A percentile compares a stretch with the other conserved stretches of the same genome.
phyloP scores from a whole-genome alignment of 2,329 filamentous ascomycete genomes.

The Ophiostoma ips region DNA sequence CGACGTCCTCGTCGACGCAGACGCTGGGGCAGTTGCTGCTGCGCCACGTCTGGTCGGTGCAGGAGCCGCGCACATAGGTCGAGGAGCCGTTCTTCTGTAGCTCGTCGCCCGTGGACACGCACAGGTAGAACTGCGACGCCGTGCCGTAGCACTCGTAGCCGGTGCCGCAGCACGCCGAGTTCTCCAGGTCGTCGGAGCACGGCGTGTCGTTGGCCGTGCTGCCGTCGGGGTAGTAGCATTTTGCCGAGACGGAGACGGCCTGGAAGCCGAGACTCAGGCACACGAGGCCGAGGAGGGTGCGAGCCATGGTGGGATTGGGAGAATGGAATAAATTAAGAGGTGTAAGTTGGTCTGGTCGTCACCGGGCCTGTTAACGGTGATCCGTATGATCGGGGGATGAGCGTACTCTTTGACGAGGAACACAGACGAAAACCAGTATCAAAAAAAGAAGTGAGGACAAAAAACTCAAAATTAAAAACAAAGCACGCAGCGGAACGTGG shows the following conservation, averaged over 20 bases:
- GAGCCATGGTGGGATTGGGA: background rate
- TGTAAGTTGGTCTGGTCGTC: no score
- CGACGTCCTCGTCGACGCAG: conserved; percentile 17
- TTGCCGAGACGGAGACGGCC: background rate
- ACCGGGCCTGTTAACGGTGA: no score
- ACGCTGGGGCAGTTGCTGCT: conserved; percentile 21
- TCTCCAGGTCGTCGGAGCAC: conserved; percentile 16
- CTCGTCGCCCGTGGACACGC: conserved; percentile 18
- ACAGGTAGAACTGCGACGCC: conserved; percentile 17
- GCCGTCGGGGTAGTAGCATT: conserved; percentile 22
- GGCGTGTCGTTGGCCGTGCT: conserved; percentile 18
- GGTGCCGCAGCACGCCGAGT: conserved; percentile 23
- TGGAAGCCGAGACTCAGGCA: background rate
- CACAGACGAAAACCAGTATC: background rate
- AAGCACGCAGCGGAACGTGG: no score
- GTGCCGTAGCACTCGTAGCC: conserved; percentile 23
- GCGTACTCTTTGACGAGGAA: background rate
- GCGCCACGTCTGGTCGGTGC: conserved; percentile 21
- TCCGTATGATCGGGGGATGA: no score
- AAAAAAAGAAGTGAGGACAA: background rate
- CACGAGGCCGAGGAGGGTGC: background rate
- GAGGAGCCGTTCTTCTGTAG: conserved; percentile 14
- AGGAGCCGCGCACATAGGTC: conserved; percentile 21
- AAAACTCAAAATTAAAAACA: background rate
- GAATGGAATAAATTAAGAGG: background rate